These are phyloP conservation scores for Aspergillus mulundensis DNA, from an alignment of 495 filamentous ascomycete genomes.

Conservation along the genomic window DNA sequence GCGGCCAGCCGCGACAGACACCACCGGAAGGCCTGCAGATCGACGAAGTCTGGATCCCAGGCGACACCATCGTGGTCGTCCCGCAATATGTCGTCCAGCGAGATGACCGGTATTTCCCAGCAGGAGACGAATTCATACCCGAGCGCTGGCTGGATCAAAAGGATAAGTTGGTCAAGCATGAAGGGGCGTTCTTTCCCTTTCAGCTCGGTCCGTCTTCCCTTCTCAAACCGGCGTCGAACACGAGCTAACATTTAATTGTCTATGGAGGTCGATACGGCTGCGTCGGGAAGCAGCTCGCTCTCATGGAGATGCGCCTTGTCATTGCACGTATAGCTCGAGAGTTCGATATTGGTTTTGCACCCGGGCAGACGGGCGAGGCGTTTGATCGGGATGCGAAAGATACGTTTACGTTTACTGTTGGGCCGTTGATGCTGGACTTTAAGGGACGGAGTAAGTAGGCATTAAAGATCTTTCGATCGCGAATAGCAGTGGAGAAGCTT, in stretches of 20 bases:
- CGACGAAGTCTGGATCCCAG: slow-evolving; percentile 26
- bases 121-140: slow-evolving; percentile 46
- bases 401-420: slow-evolving; percentile 1
- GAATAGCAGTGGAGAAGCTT: too few relatives aligned
- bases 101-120: slow-evolving; percentile 33
- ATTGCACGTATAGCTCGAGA: neutral
- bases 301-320: slow-evolving; percentile 9
- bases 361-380: neutral
- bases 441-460: neutral
- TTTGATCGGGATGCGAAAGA: slow-evolving; percentile 1
- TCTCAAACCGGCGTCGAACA: too few relatives aligned
- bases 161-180: slow-evolving; percentile 25
- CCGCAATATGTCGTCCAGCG: slow-evolving; percentile 31
- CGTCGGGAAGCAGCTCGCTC: slow-evolving; percentile 5
- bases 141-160: slow-evolving; percentile 44
- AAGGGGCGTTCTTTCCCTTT: slow-evolving; percentile 51
- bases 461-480: too few relatives aligned
- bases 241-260: too few relatives aligned
- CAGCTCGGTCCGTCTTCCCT: slow-evolving; percentile 25
- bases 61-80: slow-evolving; percentile 23
- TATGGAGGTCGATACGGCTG: neutral
- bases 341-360: neutral
- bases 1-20: slow-evolving; percentile 32
- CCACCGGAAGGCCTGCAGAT: slow-evolving; percentile 24
- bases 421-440: slow-evolving; percentile 1